Base-by-base conservation (phyloP, 2,329 filamentous ascomycete species). In the Diaporthe vaccinii region DNA sequence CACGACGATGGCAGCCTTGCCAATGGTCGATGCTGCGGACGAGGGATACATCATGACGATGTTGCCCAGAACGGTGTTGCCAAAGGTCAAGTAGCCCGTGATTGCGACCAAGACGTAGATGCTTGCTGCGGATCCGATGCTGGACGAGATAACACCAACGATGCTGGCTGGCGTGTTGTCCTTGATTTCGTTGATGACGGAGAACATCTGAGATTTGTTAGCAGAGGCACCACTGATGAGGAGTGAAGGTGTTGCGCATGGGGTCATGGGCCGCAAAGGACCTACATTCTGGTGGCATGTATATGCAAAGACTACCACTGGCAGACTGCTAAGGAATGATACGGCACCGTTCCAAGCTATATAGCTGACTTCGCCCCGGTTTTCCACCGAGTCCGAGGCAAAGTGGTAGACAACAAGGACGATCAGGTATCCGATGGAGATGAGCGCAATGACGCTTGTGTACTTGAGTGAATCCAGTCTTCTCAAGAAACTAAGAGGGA, bases 221-320 rank as follows among this genome's bases (percentile, higher is more conserved):
- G 84, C 73, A 22, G 3, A 28, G 41, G 41, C 36, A 4, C 58
- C 34, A 15, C 39, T 44, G 34, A 36, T 6, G 17, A 25, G 15
- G 46, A 34, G 14, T 17, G 44, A 15, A 34, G 28, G 15, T 80
- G 71, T 53, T 2, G 2, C 3, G 36, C 46, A 7, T 3, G 36
- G 69, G 69, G 58, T 20, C 65, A 22, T 28, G 34, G 0, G 6
- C 7, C 8, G 22, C 22, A 14, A 51, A 14, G 10, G 1, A 82
- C 91, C 78, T 86, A 97, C 95, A 83, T 99, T 99, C 82, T 99
- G 97, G 84, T 99, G 97, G 83, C 97, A 99, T 1, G 97, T 99
- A 83, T 98, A 99, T n/a, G 96, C 97, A 87, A 99, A 99, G 2
- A 99, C 95, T 74, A 98, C 96, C 72, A 99, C 95, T 0, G 97